Conservation (phyloP, 768 basidiomycete species). For the Psilocybe sp. region DNA sequence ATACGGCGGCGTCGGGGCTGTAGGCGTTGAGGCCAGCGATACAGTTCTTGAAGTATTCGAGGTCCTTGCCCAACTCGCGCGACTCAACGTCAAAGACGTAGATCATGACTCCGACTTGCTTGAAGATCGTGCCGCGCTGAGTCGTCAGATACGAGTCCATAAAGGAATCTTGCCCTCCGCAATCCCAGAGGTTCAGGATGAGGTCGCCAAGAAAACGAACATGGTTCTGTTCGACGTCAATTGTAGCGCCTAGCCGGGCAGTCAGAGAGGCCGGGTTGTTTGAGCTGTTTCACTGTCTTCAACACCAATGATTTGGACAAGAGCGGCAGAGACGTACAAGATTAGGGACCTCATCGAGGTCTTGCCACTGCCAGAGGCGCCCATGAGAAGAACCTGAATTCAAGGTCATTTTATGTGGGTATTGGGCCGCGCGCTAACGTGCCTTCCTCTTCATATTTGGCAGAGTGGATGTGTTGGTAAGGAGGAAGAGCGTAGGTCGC, state of each 20-base stretch:
- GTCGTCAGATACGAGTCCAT: constrained; percentile 95
- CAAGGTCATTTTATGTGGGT: constrained; percentile 15
- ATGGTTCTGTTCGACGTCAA: constrained; percentile 97
- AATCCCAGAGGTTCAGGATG: constrained; percentile 97
- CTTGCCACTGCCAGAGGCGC: constrained; percentile 90
- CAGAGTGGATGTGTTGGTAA: constrained; percentile 8
- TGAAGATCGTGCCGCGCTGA: constrained; percentile 92
- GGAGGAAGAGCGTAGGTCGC: neutral
- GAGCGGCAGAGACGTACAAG: constrained; percentile 61
- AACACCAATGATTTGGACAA: constrained; percentile 4
- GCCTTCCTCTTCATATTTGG: constrained; percentile 66
- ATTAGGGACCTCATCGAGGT: constrained; percentile 99
- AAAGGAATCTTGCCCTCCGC: constrained; percentile 96
- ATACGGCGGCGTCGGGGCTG: constrained; percentile 82
- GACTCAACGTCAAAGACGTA: constrained; percentile 98
- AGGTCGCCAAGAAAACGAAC: constrained; percentile 96
- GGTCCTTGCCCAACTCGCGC: constrained; percentile 79
- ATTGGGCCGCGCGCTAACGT: constrained; percentile 17
- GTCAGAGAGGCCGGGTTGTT: constrained; percentile 94
- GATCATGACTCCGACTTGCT: constrained; percentile 95
- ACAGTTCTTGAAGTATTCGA: constrained; percentile 91
- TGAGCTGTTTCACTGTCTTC: constrained; percentile 51
- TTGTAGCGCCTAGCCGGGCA: constrained; percentile 89
- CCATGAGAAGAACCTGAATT: constrained; percentile 91
- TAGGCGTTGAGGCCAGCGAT: constrained; percentile 76